phyloP scores from a whole-genome alignment of 2,329 filamentous ascomycete genomes.

The Colletotrichum sojae region DNA sequence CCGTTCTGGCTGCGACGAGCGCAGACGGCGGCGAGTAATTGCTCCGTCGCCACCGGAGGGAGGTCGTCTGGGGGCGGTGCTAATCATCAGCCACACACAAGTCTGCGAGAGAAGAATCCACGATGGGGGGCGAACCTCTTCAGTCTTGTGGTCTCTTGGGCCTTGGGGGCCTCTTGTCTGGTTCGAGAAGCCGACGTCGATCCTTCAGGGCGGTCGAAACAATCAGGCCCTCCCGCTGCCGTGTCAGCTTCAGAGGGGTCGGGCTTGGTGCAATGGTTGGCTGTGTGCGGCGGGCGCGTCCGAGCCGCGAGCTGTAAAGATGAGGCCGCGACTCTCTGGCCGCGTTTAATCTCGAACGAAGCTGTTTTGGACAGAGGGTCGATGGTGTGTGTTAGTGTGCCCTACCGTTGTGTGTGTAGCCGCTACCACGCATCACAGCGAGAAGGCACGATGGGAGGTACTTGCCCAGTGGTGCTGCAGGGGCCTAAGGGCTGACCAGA shows the following conservation, averaged over 20 bases:
- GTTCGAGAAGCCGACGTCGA: constrained; percentile 13
- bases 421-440: background rate
- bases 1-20: constrained; percentile 26
- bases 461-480: background rate
- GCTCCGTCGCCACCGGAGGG: too few species aligned
- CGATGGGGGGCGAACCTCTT: background rate
- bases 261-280: constrained; percentile 36
- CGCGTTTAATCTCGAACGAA: constrained; percentile 28
- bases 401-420: too few species aligned
- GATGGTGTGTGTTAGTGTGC: too few species aligned
- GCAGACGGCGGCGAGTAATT: background rate
- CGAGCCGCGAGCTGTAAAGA: constrained; percentile 30
- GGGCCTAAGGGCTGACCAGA: background rate
- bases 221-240: constrained; percentile 6
- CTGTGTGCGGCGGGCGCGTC: constrained; percentile 33
- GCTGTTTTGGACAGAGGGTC: constrained; percentile 25
- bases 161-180: constrained; percentile 3
- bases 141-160: background rate
- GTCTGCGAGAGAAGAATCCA: too few species aligned
- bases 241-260: constrained; percentile 19
- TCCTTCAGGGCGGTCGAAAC: constrained; percentile 32
- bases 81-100: too few species aligned
- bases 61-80: too few species aligned
- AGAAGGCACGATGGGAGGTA: background rate
- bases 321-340: constrained; percentile 35